Conservation (phyloP, 176 grass and related monocot genomes). For the Bonia amplexicaulis region DNA sequence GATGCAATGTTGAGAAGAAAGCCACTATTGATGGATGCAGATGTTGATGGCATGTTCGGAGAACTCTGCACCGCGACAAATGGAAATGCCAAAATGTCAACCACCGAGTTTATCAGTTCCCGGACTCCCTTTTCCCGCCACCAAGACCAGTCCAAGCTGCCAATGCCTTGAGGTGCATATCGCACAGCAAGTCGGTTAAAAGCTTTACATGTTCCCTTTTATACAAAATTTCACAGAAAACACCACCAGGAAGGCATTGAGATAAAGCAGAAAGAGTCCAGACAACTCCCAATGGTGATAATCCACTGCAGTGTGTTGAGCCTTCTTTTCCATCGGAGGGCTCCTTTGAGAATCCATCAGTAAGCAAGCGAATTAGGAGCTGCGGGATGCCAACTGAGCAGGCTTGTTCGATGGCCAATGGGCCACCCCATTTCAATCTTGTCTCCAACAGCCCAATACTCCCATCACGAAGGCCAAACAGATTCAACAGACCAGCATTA, state of each 20-base stretch:
- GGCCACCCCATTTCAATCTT: slow-evolving; percentile 79
- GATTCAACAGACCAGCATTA: slow-evolving; percentile 66
- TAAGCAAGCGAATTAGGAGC: slow-evolving; percentile 69
- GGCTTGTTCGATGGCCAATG: slow-evolving; percentile 85
- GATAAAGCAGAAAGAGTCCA: slow-evolving; percentile 73
- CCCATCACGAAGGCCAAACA: slow-evolving; percentile 75
- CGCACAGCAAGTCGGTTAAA: slow-evolving; percentile 58
- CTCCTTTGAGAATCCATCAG: slow-evolving; percentile 50
- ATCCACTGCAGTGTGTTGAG: slow-evolving; percentile 47
- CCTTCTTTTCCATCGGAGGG: slow-evolving; percentile 41
- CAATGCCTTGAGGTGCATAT: slow-evolving; percentile 63
- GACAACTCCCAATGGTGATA: slow-evolving; percentile 72
- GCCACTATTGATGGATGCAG: slow-evolving; percentile 89
- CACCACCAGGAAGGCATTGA: slow-evolving; percentile 65
- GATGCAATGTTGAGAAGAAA: slow-evolving; percentile 80
- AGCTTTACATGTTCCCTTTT: slow-evolving; percentile 70
- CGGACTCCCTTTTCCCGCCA: slow-evolving; percentile 66
- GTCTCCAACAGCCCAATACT: slow-evolving; percentile 71
- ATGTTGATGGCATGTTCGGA: slow-evolving; percentile 65
- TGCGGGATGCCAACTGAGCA: slow-evolving; percentile 80
- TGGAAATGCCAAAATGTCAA: slow-evolving; percentile 92
- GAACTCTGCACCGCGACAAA: slow-evolving; percentile 94
- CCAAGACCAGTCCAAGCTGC: slow-evolving; percentile 72
- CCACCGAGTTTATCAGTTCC: slow-evolving; percentile 76
- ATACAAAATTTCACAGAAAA: slow-evolving; percentile 84